Conservation (phyloP, 176 grass and related monocot genomes). For the Rhynchospora pubera region DNA sequence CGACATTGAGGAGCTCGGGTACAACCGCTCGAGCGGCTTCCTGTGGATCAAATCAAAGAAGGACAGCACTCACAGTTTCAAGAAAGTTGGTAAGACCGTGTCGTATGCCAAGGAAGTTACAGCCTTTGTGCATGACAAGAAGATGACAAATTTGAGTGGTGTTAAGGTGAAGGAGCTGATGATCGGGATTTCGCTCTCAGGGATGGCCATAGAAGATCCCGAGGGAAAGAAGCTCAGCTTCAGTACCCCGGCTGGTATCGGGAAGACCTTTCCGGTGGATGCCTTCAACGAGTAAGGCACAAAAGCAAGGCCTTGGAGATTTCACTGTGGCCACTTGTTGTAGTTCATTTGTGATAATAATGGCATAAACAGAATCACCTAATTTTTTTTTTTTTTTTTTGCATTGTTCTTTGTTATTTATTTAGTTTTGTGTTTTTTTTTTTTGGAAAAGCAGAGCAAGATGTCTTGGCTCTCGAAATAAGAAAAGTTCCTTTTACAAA, state of each 20-base stretch:
- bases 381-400: too few species aligned
- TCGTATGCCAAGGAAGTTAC: slow-evolving; percentile 69
- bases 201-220: slow-evolving; percentile 47
- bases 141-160: slow-evolving; percentile 78
- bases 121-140: slow-evolving; percentile 52
- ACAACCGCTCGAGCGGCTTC: slow-evolving; percentile 57
- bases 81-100: slow-evolving; percentile 53
- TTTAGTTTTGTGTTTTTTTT: too few species aligned
- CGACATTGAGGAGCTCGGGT: slow-evolving; percentile 69
- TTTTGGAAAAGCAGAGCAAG: too few species aligned
- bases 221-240: slow-evolving; percentile 39
- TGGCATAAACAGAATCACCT: too few species aligned
- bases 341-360: too few species aligned
- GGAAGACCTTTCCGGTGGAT: slow-evolving; percentile 50
- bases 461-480: too few species aligned
- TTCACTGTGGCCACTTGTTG: not conserved
- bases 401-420: too few species aligned
- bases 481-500: too few species aligned
- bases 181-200: slow-evolving; percentile 55
- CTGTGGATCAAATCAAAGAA: slow-evolving; percentile 84
- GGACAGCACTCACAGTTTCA: slow-evolving; percentile 56
- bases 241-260: slow-evolving; percentile 46
- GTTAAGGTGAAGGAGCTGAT: slow-evolving; percentile 94
- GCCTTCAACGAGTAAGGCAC: slow-evolving; percentile 39
- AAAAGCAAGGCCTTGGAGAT: not conserved